Evolutionary conservation across 768 basidiomycete species (phyloP), one percentile per base, ranked within the genome.

Genomic region (Phlegmacium glaucopus): DNA sequence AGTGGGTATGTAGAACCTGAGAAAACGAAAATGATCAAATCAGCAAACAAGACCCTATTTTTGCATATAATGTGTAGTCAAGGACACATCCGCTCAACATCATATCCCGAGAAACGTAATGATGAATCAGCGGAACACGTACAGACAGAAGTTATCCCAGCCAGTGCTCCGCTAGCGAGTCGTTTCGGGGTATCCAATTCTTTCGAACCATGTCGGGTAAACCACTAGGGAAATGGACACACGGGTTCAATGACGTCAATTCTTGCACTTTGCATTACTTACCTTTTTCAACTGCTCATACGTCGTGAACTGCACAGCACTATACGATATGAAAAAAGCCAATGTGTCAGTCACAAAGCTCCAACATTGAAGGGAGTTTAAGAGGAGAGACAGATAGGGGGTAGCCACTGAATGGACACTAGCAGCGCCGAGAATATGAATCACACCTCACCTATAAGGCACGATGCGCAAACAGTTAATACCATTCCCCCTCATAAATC

Each of bases 131-230:
- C 22, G 22, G 22, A 22, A 36, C 27, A 80, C 89, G 61, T 60
- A 93, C 93, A 90, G 52, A 99, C 95, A 50, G 92, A 94, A 8
- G 90, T 88, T 52, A 98, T 90, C 22, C 95, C 95, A 42, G 95
- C 95, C 10, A 95, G 69, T 15, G 92, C 93, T 52, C 95, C 95
- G 45, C 90, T 85, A 1, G 82, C 71, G 35, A 99, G 72, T 47
- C 95, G 80, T 53, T 87, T 86, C 1, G 88, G 89, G 36, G 94
- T 97, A 68, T 96, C 92, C 13, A 99, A 77, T 54, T 85, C 78
- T 60, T 72, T 83, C 10, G 82, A 72, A 11, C 92, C 87, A 60
- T 80, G 71, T 29, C 63, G 60, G 16, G 85, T 83, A 68, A 95
- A 87, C 72, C 84, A 75, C 83, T 90, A 53, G 25, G 29, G 43